A percentile compares a stretch with the other conserved stretches of the same genome.
Evolutionary conservation across 2,329 filamentous ascomycete genomes (phyloP).

Genomic region (Xylaria sp.): DNA sequence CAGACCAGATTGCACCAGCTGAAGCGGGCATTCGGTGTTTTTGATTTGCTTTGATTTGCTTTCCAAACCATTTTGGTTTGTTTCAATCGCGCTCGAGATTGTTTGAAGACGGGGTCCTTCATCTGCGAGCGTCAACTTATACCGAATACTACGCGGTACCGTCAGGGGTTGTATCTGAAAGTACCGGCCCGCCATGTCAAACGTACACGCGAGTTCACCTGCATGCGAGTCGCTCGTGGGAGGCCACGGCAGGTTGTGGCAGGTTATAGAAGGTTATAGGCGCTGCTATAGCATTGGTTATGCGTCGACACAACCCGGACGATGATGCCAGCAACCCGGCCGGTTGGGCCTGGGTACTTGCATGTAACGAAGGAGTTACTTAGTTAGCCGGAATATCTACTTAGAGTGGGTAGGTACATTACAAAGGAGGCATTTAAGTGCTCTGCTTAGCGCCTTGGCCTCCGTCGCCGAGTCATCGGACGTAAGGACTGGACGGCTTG

Average conservation of each 20-base stretch:
- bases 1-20: slow-evolving; percentile 8
- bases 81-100: slow-evolving; percentile 9
- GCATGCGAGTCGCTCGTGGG: not conserved
- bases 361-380: too few relatives aligned
- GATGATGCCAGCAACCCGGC: not conserved
- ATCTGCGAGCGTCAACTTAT: not conserved
- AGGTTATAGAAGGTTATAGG: too few relatives aligned
- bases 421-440: not conserved
- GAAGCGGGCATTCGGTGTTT: slow-evolving; percentile 3
- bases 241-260: too few relatives aligned
- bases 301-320: not conserved
- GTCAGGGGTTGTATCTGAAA: not conserved
- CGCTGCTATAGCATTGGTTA: too few relatives aligned
- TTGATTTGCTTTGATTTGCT: slow-evolving; percentile 1
- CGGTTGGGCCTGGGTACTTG: not conserved
- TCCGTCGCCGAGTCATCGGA: not conserved
- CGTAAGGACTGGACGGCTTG: not conserved
- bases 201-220: not conserved
- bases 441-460: not conserved
- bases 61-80: slow-evolving; percentile 2
- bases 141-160: too few relatives aligned
- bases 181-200: not conserved
- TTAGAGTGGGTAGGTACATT: not conserved
- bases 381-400: not conserved
- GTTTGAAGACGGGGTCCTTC: slow-evolving; percentile 18